These are phyloP conservation scores for Phialophora expanda DNA, from an alignment of 2,329 filamentous ascomycete species.

Conservation along the genomic window DNA sequence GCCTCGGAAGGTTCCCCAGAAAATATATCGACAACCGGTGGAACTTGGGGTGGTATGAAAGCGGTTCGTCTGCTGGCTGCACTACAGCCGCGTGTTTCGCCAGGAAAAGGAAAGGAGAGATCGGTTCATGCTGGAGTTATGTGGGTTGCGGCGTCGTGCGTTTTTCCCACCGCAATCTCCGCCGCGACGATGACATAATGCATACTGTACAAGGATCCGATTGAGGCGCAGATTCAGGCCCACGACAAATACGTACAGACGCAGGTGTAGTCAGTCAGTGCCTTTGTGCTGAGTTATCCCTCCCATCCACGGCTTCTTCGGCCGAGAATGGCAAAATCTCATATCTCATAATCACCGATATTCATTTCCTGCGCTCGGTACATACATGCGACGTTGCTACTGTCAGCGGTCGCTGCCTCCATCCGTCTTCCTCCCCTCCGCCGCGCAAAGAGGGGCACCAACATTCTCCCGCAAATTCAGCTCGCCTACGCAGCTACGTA, in stretches of 20 bases:
- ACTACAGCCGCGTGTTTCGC: background rate
- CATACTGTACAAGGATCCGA: background rate
- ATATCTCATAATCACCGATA: constrained; percentile 14
- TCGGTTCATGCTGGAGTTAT: no score
- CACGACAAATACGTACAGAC: background rate
- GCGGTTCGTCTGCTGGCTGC: background rate
- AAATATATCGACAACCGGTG: constrained; percentile 10
- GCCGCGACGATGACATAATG: constrained; percentile 1
- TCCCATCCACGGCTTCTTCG: constrained; percentile 16
- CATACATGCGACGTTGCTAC: constrained; percentile 32
- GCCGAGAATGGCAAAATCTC: constrained; percentile 11
- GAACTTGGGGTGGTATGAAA: constrained; percentile 8
- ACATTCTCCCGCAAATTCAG: constrained; percentile 6
- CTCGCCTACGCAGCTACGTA: constrained; percentile 4
- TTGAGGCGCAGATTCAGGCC: constrained; percentile 11
- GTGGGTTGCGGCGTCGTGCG: no score
- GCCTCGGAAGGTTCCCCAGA: constrained; percentile 11
- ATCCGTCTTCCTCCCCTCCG: constrained; percentile 16
- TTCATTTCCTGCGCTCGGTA: constrained; percentile 6
- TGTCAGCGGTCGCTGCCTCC: constrained; percentile 24
- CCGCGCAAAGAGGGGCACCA: constrained; percentile 11
- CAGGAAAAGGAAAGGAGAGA: background rate
- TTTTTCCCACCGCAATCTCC: background rate
- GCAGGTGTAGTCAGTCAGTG: constrained; percentile 15
- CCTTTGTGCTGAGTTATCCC: constrained; percentile 20